Evolutionary conservation across 2,329 filamentous ascomycete species (phyloP), one percentile per base, ranked within the genome.

Genomic region (Colletotrichum abscissum): DNA sequence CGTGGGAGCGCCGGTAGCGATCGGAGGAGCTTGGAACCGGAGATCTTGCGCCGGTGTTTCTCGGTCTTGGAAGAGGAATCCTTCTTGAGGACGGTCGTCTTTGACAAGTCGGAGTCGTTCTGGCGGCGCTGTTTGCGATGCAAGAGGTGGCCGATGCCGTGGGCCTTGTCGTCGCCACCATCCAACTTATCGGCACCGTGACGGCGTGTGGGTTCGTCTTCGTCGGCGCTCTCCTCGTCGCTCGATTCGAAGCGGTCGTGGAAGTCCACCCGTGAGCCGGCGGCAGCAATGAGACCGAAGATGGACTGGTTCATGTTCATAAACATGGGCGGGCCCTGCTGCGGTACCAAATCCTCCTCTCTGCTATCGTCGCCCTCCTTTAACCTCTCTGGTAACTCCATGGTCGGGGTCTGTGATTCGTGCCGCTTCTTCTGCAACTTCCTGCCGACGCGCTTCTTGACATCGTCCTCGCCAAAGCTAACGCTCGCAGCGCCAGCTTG

Each of bases 261-360:
- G 79, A 97, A 95, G 82, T 97, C 93, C 64, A 93, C 92, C 72
- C 91, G 91, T 35, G 94, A 95, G 7, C 95, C 94, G 49, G 95
- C 95, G 19, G 95, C 94, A 7, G 95, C 94, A 76, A 98, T 95
- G 84, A 98, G 90, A 67, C 95, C 95, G 81, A 98, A 97, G 68
- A 98, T 92, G 76, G 94, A 97, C 86, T 98, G 95, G 82, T 98
- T 97, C 92, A 97, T 94, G 79, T 95, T 94, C 83, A 90, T 86
- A 72, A 89, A 88, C 81, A 89, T 86, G 75, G 87, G 84, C 16
- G 85, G 82, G 49, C 83, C 84, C 69, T 86, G 84, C 2, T 86
- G 82, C 5, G 82, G 82, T 58, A 85, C 76, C 56, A 87, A 82
- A 49, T 88, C 86, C 58, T 88, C 87, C 38, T 80, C 83, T 22